Base-by-base conservation (phyloP, 208 protist genomes). In the Trypanosoma cruzi region DNA sequence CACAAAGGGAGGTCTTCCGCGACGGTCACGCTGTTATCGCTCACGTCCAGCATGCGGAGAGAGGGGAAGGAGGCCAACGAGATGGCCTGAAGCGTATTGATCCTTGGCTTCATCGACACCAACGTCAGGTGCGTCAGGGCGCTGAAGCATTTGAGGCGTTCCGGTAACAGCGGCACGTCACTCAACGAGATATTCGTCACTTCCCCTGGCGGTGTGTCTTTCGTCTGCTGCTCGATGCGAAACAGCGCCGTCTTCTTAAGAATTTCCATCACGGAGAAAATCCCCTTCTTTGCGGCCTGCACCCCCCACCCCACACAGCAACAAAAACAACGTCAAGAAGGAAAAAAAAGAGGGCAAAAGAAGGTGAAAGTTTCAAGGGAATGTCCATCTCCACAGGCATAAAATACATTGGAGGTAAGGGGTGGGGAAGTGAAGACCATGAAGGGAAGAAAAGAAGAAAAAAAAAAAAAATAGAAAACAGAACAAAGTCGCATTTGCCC, bases 31-130 rank as follows among this genome's bases (percentile, higher is more conserved):
- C 70, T 76, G 64, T 96, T 96, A 75, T 96, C 90, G 66, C 90
- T 92, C n/a, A 96, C 79, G 48, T 93, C 87, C 48, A 96, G 68
- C 44, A 87, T 53, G n/a, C 75, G 82, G 32, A 96, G 81, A 16
- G 50, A 29, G 16, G 67, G 57, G 6, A 86, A 79, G 8, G 63
- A 24, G 8, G 50, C 42, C 28, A 92, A 71, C 18, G 71, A 64
- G 13, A 92, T n/a, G 2, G 26, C 16, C n/a, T 68, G 49, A 4
- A 93, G 73, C 0, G 62, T 67, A 2, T 60, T 67, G 32, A 93
- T 36, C 64, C 68, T 68, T 8, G 90, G 87, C 56, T 89, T 89
- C 80, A 92, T 84, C 28, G 70, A 83, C 6, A 92, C 75, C 0
- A 95, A 74, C 4, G 84, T 78, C 2, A 93, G 71, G 22, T 88